Percentiles rank a stretch among this genome's conserved stretches.
Evolutionary conservation across 148 eudicot genomes (phyloP).

Genomic region (Rhododendron williamsianum): DNA sequence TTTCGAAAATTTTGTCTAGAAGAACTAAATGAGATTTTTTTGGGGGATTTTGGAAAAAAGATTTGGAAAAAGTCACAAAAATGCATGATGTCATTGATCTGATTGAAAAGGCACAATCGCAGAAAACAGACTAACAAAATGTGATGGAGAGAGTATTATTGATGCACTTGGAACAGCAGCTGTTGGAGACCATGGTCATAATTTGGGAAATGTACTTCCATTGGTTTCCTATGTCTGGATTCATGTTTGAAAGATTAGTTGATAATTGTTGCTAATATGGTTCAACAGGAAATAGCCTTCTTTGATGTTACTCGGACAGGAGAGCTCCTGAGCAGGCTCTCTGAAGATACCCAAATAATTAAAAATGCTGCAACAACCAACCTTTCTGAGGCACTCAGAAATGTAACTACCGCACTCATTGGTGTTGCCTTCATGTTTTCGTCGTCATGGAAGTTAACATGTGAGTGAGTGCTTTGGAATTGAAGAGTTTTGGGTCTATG

Average conservation of each 20-base stretch:
- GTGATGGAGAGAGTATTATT: background rate
- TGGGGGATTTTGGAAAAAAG: background rate
- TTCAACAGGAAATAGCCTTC: slow-evolving; percentile 77
- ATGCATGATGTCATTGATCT: background rate
- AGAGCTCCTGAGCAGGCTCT: slow-evolving; percentile 80
- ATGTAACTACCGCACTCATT: slow-evolving; percentile 60
- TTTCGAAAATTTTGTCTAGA: background rate
- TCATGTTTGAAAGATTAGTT: background rate
- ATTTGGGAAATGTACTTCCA: background rate
- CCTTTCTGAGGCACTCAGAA: slow-evolving; percentile 79
- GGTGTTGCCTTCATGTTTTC: slow-evolving; percentile 89
- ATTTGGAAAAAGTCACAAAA: background rate
- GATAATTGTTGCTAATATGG: background rate
- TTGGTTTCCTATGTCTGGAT: background rate
- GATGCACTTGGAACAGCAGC: background rate
- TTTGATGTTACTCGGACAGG: slow-evolving; percentile 88
- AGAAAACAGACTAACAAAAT: background rate
- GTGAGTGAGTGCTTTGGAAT: slow-evolving; percentile 29
- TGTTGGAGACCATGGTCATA: background rate
- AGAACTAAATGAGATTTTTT: background rate
- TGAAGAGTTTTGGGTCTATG: background rate
- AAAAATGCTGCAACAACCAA: slow-evolving; percentile 91
- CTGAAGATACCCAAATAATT: slow-evolving; percentile 89
- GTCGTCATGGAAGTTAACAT: slow-evolving; percentile 86
- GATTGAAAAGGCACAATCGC: background rate